Percentiles rank a stretch among this genome's conserved stretches.
phyloP scores from a whole-genome alignment of 2,329 filamentous ascomycete genomes.

The Epichloe gansuensis region DNA sequence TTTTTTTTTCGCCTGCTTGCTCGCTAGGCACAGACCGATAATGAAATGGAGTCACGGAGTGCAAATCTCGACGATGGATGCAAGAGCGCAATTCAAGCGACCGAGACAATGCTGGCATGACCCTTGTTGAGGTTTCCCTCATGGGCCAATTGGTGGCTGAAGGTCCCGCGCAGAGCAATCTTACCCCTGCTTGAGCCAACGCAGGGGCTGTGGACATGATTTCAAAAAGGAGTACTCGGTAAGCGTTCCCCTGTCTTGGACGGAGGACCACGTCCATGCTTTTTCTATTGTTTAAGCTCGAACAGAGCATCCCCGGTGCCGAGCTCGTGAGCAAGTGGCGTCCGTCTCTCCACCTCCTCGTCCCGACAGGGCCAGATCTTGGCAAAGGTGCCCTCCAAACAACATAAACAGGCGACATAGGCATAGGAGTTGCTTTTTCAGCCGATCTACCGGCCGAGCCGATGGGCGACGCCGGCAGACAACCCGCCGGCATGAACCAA shows the following conservation, averaged over 20 bases:
- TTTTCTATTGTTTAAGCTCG: not conserved
- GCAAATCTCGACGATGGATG: not conserved
- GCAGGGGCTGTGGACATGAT: too few relatives aligned
- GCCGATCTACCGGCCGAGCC: not conserved
- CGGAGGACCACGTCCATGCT: too few relatives aligned
- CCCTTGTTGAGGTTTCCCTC: not conserved
- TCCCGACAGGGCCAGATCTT: not conserved
- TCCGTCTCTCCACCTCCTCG: not conserved
- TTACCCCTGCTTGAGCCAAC: not conserved
- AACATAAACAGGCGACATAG: not conserved
- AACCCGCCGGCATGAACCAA: not conserved
- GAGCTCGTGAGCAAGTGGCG: not conserved
- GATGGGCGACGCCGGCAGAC: not conserved
- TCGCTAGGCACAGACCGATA: too few relatives aligned
- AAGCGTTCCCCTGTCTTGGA: too few relatives aligned
- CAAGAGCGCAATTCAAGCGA: not conserved
- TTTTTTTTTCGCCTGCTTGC: too few relatives aligned
- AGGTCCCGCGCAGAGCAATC: not conserved
- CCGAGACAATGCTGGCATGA: not conserved
- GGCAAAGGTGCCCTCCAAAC: not conserved
- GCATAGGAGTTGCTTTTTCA: not conserved
- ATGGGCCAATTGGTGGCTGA: not conserved
- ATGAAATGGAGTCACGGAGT: not conserved
- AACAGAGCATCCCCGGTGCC: not conserved
- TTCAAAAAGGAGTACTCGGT: too few relatives aligned